phyloP scores from a whole-genome alignment of 2,329 filamentous ascomycete species.

The Fusarium algeriense region DNA sequence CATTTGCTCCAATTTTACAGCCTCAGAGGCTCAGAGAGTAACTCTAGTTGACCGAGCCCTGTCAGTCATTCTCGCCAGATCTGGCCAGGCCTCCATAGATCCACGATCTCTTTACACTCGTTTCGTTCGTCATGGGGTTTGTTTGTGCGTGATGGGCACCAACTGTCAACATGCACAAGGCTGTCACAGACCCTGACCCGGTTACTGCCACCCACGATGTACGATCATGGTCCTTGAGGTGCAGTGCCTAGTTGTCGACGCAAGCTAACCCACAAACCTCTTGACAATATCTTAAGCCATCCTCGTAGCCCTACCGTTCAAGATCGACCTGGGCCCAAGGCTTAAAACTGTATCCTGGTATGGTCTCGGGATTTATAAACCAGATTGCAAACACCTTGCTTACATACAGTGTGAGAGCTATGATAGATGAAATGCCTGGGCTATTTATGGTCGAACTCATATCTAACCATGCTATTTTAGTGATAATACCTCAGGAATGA shows the following conservation, averaged over 20 bases:
- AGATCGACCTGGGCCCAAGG: constrained; percentile 22
- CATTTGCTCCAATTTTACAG: constrained; percentile 10
- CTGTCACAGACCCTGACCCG: constrained; percentile 46
- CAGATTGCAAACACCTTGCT: constrained; percentile 21
- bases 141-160: constrained; percentile 17
- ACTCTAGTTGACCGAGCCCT: constrained; percentile 8
- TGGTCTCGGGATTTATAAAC: constrained; percentile 21
- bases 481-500: not conserved
- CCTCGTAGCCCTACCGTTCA: constrained; percentile 46
- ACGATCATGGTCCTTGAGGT: constrained; percentile 42
- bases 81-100: constrained; percentile 35
- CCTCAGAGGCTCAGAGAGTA: not conserved
- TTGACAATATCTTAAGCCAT: constrained; percentile 38
- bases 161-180: constrained; percentile 44
- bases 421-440: constrained; percentile 19
- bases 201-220: constrained; percentile 45
- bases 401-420: constrained; percentile 8
- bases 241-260: constrained; percentile 34
- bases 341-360: constrained; percentile 36
- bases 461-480: not conserved
- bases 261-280: constrained; percentile 30
- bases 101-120: constrained; percentile 24
- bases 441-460: not conserved
- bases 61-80: constrained; percentile 38
- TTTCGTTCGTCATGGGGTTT: constrained; percentile 21